These are phyloP conservation scores for Tagetes erecta DNA, from an alignment of 129 eudicot genomes.

Conservation along the genomic window DNA sequence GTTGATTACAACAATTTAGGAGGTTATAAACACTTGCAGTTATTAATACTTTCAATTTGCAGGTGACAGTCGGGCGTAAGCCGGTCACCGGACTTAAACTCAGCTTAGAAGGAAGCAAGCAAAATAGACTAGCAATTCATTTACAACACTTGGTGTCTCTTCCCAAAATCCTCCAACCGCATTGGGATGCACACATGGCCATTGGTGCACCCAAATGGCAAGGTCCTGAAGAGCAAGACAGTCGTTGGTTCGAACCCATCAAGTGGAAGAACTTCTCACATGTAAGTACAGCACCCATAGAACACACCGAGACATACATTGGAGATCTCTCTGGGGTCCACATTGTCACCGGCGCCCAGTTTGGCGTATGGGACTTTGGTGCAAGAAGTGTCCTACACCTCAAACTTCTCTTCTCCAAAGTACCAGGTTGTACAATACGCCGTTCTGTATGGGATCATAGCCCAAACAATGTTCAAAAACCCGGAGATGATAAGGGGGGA, in stretches of 20 bases:
- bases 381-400: slow-evolving; percentile 79
- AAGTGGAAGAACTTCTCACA: slow-evolving; percentile 92
- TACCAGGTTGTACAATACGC: slow-evolving; percentile 86
- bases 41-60: slow-evolving; percentile 10
- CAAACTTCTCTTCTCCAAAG: slow-evolving; percentile 81
- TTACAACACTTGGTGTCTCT: slow-evolving; percentile 84
- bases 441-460: slow-evolving; percentile 97
- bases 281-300: slow-evolving; percentile 90
- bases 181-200: slow-evolving; percentile 90
- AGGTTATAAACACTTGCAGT: neutral
- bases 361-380: slow-evolving; percentile 93
- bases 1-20: neutral
- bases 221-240: slow-evolving; percentile 96
- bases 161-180: slow-evolving; percentile 89
- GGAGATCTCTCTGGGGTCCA: slow-evolving; percentile 92
- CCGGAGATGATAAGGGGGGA: slow-evolving; percentile 35
- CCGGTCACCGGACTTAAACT: slow-evolving; percentile 89
- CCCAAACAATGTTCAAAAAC: slow-evolving; percentile 52
- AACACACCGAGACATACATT: slow-evolving; percentile 72
- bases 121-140: slow-evolving; percentile 72
- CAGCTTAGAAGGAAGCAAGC: slow-evolving; percentile 74
- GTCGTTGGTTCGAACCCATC: slow-evolving; percentile 95
- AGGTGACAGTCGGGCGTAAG: slow-evolving; percentile 91
- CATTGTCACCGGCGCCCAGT: slow-evolving; percentile 93
- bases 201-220: slow-evolving; percentile 95